phyloP scores from a whole-genome alignment of 306 rosid species.

The Geum urbanum region DNA sequence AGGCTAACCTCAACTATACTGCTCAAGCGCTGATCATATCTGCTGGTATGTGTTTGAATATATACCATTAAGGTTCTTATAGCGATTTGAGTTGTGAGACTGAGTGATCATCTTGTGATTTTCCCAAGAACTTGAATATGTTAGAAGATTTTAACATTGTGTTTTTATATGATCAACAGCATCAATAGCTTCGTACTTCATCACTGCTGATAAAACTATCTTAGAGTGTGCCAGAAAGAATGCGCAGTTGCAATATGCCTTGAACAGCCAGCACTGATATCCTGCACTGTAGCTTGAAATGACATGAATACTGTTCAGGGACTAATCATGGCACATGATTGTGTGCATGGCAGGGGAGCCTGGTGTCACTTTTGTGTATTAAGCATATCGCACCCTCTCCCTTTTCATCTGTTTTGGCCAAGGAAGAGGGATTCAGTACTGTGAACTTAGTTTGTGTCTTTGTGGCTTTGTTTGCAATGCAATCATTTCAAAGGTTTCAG shows the following conservation, averaged over 20 bases:
- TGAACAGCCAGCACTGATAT: constrained; percentile 44
- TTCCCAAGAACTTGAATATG: neutral
- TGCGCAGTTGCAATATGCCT: constrained; percentile 54
- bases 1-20: constrained; percentile 83
- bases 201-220: constrained; percentile 77
- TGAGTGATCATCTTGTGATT: neutral
- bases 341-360: neutral
- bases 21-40: constrained; percentile 94
- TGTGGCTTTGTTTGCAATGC: neutral
- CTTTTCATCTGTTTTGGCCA: neutral
- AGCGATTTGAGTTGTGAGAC: neutral
- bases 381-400: neutral
- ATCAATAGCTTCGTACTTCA: constrained; percentile 68
- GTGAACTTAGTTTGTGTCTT: neutral
- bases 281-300: neutral
- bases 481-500: neutral
- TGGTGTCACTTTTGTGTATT: constrained; percentile 1
- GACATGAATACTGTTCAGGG: neutral
- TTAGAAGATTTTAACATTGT: constrained; percentile 6
- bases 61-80: neutral
- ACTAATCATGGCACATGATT: constrained; percentile 6
- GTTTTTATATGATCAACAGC: constrained; percentile 54
- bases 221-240: constrained; percentile 86
- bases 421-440: constrained; percentile 1
- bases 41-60: constrained; percentile 45